phyloP scores from a whole-genome alignment of 2,329 filamentous ascomycete genomes.

The Colletotrichum viniferum region DNA sequence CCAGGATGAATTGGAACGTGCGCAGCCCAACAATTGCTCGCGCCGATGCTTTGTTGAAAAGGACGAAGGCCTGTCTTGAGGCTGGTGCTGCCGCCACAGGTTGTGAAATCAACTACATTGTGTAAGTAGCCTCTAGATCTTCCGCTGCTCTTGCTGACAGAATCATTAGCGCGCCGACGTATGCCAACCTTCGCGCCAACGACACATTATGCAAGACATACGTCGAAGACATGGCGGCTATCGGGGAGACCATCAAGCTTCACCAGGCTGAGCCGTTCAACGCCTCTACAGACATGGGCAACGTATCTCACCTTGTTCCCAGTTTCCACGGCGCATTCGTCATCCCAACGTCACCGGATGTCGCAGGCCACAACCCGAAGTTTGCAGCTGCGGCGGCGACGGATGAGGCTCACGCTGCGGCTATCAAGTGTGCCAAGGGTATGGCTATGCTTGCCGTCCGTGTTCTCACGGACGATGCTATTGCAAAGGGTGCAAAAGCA shows the following conservation, averaged over 20 bases:
- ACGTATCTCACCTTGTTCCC: slow-evolving; percentile 51
- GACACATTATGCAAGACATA: slow-evolving; percentile 47
- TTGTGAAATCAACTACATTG: slow-evolving; percentile 37
- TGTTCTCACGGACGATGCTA: slow-evolving; percentile 29
- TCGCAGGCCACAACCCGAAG: slow-evolving; percentile 40
- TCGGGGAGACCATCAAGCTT: slow-evolving; percentile 39
- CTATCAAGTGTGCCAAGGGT: slow-evolving; percentile 48
- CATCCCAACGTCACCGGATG: slow-evolving; percentile 40
- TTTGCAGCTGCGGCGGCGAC: slow-evolving; percentile 50
- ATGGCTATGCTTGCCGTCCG: slow-evolving; percentile 41
- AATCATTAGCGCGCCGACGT: slow-evolving; percentile 35
- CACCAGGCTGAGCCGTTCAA: slow-evolving; percentile 39
- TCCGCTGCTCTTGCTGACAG: neutral
- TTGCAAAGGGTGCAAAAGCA: neutral
- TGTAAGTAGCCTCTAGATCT: slow-evolving; percentile 26
- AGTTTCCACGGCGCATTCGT: slow-evolving; percentile 53
- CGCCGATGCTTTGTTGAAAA: slow-evolving; percentile 29
- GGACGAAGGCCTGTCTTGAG: slow-evolving; percentile 41
- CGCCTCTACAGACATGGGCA: slow-evolving; percentile 55
- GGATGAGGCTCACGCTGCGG: slow-evolving; percentile 41
- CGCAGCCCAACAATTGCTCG: slow-evolving; percentile 36
- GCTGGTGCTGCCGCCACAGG: slow-evolving; percentile 37
- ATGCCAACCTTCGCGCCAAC: slow-evolving; percentile 51
- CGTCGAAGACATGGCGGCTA: slow-evolving; percentile 44
- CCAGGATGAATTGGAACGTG: slow-evolving; percentile 43